Evolutionary conservation across 2,329 filamentous ascomycete species (phyloP), one percentile per base, ranked within the genome.

Genomic region (Fusarium proliferatum): DNA sequence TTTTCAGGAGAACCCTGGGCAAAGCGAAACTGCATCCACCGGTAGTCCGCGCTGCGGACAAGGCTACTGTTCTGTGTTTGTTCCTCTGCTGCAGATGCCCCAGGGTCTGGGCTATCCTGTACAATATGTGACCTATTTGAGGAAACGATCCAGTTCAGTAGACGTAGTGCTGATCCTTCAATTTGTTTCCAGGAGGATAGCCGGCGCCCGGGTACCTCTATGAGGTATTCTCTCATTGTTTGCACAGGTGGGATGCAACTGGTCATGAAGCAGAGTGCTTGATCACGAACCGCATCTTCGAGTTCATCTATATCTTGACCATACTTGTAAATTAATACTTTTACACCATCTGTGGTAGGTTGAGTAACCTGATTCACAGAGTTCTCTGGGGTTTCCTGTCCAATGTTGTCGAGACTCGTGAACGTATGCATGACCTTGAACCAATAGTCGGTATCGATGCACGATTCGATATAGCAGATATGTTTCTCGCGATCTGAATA

Each of bases 81-180:
- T 45, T 11, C 64, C 30, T 38, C 49, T 26, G 34, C 15, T 17
- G 38, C 16, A 58, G 53, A 49, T 23, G 45, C 23, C 7, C 69
- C 58, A 19, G 68, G 78, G 13, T 82, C 82, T 48, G 71, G 61
- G 15, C 92, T 90, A 21, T 96, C 91, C 74, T 96, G 91, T 51
- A 96, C 86, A 68, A 98, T 96, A 75, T 92, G 95, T 2, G 95
- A 96, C 51, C 94, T 88, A 77, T 97, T 97, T 0, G 95, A 97
- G 1, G 95, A 93, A 65, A 98, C 89, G 69, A 97, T 93, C 95
- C 95, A 98, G 58, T 93, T 88, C 26, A 98, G 83, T 1, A 97
- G 81, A 26, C 90, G 88, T 6, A 94, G 82, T 1, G 91, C 89
- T 11, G 93, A 88, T 5, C 89, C 88, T 2, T 91, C 88, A 15